Evolutionary conservation across 2,329 filamentous ascomycete species (phyloP).

Genomic region (Cercospora sp.): DNA sequence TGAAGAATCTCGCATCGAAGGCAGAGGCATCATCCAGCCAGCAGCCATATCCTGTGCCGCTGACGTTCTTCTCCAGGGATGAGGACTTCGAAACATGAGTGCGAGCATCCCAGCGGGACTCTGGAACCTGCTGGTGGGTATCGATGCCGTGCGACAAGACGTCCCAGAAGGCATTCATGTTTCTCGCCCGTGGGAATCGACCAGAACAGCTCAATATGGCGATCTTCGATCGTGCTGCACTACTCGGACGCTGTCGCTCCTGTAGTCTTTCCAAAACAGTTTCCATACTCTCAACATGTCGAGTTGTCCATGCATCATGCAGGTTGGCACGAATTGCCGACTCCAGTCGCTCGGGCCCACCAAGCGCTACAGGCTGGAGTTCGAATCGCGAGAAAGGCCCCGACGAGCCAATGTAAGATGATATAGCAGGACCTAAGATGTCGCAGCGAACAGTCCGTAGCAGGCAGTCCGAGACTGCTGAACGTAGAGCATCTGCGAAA

Average conservation of each 20-base stretch:
- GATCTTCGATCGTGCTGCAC: not conserved
- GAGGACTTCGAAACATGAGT: not conserved
- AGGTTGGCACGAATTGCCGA: not conserved
- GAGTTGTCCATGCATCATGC: not conserved
- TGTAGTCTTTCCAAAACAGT: not conserved
- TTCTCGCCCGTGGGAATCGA: not conserved
- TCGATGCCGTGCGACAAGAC: not conserved
- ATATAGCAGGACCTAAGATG: not conserved
- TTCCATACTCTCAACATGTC: not conserved
- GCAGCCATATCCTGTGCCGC: not conserved
- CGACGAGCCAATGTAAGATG: not conserved
- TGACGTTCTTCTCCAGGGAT: not conserved
- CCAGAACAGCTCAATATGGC: not conserved
- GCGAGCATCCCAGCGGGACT: not conserved
- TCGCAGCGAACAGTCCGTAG: not conserved
- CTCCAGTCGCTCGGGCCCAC: not conserved
- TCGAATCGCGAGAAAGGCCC: not conserved
- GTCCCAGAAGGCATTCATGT: not conserved
- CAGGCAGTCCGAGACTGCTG: not conserved
- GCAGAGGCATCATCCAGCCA: not conserved
- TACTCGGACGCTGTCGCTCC: not conserved
- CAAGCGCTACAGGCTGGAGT: not conserved
- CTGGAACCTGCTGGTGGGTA: not conserved
- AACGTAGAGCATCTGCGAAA: not conserved
- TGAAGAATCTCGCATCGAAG: not conserved